Conservation (phyloP, 495 filamentous ascomycete species). For the Letharia columbiana region DNA sequence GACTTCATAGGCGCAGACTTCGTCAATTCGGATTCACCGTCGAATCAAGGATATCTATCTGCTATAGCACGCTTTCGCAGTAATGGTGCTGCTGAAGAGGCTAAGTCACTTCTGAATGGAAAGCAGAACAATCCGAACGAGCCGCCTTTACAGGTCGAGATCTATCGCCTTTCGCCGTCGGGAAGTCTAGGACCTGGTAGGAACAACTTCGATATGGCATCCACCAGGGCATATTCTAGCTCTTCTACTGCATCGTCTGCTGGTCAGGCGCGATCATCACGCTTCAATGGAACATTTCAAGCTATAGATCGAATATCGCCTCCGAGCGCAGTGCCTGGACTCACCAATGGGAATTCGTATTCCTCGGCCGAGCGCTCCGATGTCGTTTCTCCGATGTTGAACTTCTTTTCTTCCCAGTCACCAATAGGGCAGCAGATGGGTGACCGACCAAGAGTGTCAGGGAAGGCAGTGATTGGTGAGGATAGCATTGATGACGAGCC, state of each 20-base stretch:
- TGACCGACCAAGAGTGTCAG: slow-evolving; percentile 60
- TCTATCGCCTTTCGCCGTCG: slow-evolving; percentile 44
- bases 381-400: slow-evolving; percentile 55
- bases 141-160: slow-evolving; percentile 70
- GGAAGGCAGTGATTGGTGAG: slow-evolving; percentile 79
- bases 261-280: slow-evolving; percentile 54
- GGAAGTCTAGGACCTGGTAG: slow-evolving; percentile 39
- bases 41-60: slow-evolving; percentile 63
- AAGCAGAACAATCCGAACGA: slow-evolving; percentile 69
- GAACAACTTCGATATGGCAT: slow-evolving; percentile 53
- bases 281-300: slow-evolving; percentile 73
- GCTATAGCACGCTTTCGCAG: slow-evolving; percentile 71
- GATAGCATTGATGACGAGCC: slow-evolving; percentile 77
- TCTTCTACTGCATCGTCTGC: slow-evolving; percentile 46
- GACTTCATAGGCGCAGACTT: slow-evolving; percentile 70
- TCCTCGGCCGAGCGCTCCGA: slow-evolving; percentile 50
- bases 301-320: slow-evolving; percentile 63
- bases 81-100: slow-evolving; percentile 64
- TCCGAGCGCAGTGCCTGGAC: slow-evolving; percentile 45
- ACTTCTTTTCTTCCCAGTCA: slow-evolving; percentile 74
- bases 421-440: slow-evolving; percentile 66
- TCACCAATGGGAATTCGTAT: slow-evolving; percentile 35
- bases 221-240: slow-evolving; percentile 46
- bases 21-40: slow-evolving; percentile 52
- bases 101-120: slow-evolving; percentile 66